Percentiles rank a stretch among this genome's conserved stretches.
These are phyloP conservation scores for Vicia faba DNA, from an alignment of 306 rosid species.

Conservation along the genomic window DNA sequence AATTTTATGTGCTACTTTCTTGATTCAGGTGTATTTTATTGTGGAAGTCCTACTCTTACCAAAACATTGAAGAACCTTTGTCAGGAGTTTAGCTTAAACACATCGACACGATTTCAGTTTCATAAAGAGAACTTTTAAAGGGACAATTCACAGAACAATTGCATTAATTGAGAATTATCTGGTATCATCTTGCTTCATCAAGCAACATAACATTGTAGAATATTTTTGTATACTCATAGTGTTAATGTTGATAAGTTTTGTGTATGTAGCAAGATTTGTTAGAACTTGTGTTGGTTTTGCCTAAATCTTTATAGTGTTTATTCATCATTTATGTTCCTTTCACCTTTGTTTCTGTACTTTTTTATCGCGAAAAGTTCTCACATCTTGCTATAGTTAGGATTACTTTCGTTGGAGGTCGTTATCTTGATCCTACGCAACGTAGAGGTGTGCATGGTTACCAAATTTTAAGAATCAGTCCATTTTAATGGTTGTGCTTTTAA, in stretches of 20 bases:
- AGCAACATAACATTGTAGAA: conserved; percentile 25
- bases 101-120: conserved; percentile 66
- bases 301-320: background rate
- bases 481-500: too few species aligned
- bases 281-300: conserved; percentile 5
- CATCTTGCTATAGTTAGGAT: too few species aligned
- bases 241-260: background rate
- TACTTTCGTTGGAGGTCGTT: too few species aligned
- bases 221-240: background rate
- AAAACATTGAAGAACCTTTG: conserved; percentile 42
- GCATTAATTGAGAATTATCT: conserved; percentile 7
- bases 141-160: background rate
- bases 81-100: conserved; percentile 43
- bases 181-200: conserved; percentile 15
- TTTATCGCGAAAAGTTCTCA: background rate
- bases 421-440: too few species aligned
- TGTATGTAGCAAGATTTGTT: conserved; percentile 28
- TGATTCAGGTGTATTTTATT: conserved; percentile 87
- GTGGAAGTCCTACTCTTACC: conserved; percentile 66
- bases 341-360: background rate
- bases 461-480: too few species aligned
- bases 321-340: background rate
- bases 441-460: too few species aligned
- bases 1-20: conserved; percentile 6
- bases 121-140: conserved; percentile 84